These are phyloP conservation scores for Mycena belliarum DNA, from an alignment of 768 basidiomycete species.

Conservation along the genomic window DNA sequence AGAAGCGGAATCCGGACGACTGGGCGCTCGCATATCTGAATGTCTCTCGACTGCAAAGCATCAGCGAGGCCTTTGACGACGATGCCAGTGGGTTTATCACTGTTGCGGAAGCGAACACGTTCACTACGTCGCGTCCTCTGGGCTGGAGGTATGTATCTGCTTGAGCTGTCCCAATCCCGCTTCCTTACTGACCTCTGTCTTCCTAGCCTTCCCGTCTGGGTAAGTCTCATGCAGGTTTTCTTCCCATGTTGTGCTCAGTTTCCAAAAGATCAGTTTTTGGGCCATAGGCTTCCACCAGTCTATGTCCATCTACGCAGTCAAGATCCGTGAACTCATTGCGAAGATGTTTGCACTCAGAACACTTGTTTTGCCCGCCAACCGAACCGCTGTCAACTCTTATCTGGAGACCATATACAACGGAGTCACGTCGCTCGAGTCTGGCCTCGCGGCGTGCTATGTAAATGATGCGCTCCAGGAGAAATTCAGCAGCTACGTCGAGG, in stretches of 20 bases:
- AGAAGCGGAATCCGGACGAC: conserved; percentile 11
- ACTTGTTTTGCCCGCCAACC: conserved; percentile 28
- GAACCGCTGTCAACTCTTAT: conserved; percentile 27
- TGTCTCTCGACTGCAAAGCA: conserved; percentile 25
- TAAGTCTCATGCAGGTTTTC: too few species aligned
- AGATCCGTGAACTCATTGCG: conserved; percentile 23
- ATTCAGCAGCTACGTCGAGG: conserved; percentile 25
- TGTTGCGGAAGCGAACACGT: conserved; percentile 32
- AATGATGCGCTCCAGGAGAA: conserved; percentile 25
- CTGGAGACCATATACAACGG: conserved; percentile 21
- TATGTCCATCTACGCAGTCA: conserved; percentile 14
- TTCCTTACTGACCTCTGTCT: too few species aligned
- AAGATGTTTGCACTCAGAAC: conserved; percentile 24
- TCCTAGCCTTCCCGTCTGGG: too few species aligned
- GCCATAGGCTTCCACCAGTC: conserved; percentile 28
- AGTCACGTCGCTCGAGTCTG: conserved; percentile 18
- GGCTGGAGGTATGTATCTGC: conserved; percentile 32
- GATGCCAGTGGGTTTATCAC: conserved; percentile 38
- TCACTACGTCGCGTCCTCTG: conserved; percentile 28
- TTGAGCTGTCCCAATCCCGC: too few species aligned
- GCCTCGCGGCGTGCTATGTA: conserved; percentile 20
- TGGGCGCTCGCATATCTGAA: conserved; percentile 36
- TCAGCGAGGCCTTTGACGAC: conserved; percentile 39
- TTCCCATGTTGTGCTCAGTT: too few species aligned
- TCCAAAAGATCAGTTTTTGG: conserved; percentile 30